Conservation (phyloP, 768 basidiomycete species). For the Boletus rex-veris region DNA sequence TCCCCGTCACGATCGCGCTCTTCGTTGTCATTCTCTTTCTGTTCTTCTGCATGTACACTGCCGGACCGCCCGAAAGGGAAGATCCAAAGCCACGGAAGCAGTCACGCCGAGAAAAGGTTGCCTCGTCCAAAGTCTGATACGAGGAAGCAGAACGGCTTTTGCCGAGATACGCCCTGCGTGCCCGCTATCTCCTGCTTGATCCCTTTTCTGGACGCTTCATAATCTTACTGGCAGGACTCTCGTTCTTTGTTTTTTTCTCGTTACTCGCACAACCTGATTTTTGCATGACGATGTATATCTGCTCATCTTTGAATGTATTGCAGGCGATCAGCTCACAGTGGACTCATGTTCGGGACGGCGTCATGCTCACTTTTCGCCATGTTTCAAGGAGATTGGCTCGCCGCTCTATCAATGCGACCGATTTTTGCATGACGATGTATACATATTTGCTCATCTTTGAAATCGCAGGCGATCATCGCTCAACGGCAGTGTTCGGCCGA, state of each 20-base stretch:
- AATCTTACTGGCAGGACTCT: background rate
- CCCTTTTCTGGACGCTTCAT: background rate
- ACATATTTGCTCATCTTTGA: background rate
- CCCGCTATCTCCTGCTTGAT: background rate
- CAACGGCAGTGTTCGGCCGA: no score
- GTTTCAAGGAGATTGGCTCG: no score
- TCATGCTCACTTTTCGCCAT: no score
- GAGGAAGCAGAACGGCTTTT: background rate
- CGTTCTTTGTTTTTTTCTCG: background rate
- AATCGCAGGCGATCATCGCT: background rate
- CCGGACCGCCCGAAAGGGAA: constrained; percentile 19
- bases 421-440: background rate
- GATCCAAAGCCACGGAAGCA: background rate
- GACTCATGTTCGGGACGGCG: no score
- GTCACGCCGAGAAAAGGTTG: background rate
- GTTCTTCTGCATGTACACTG: constrained; percentile 30
- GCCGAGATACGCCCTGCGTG: background rate
- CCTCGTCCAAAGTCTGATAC: constrained; percentile 3
- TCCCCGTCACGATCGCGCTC: constrained; percentile 26
- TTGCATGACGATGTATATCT: background rate
- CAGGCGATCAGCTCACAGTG: background rate
- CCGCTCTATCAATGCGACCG: no score
- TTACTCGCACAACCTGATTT: background rate
- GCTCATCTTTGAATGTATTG: no score
- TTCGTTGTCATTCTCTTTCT: constrained; percentile 21